Base-by-base conservation (phyloP, 192 early-diverging fungal genomes). In the Rhizoclosmatium globosum region DNA sequence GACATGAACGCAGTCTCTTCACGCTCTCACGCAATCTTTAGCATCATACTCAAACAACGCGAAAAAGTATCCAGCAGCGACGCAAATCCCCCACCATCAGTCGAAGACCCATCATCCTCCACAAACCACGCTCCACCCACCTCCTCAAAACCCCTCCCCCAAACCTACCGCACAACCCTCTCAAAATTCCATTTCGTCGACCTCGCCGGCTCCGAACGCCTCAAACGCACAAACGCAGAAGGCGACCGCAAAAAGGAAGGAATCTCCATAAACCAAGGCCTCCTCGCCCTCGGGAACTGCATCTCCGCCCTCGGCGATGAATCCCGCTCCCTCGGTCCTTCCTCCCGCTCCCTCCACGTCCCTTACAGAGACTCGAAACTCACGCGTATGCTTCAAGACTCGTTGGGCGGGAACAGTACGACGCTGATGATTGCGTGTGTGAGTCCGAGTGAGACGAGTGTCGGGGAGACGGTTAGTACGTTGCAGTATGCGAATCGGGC, bases 161-260 rank as follows among this genome's bases (percentile, higher is more conserved):
- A 38, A n/a, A 68, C 67, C 67, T 48, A 43, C 42, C 67, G 67
- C 21, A 62, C 60, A 19, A 62, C 94, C 15, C 87, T 87, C 3
- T 96, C 94, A 44, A 99, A 99, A 84, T 95, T 99, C 70, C 95
- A 98, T 81, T 99, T 99, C 89, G 98, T 99, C 15, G 98, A 99
- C 87, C 85, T 99, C 83, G 98, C 98, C 23, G 98, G 98, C 43
- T 96, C 94, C 60, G 98, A 99, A 85, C 83, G 90, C 11, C 85
- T 99, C 17, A 99, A 99, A 86, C 90, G 94, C 47, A 99, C 97
- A 11, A 89, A 94, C 38, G 95, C 96, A 1, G 93, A 92, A 64
- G 97, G 97, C 42, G 97, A 97, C 61, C 88, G 97, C 61, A 93
- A 93, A 73, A 94, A 94, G 79, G 97, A 99, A 80, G 97, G 97